Percentiles rank a stretch among this genome's conserved stretches.
Conservation (phyloP, 2,329 filamentous ascomycete species). For the Colletotrichum sojae region DNA sequence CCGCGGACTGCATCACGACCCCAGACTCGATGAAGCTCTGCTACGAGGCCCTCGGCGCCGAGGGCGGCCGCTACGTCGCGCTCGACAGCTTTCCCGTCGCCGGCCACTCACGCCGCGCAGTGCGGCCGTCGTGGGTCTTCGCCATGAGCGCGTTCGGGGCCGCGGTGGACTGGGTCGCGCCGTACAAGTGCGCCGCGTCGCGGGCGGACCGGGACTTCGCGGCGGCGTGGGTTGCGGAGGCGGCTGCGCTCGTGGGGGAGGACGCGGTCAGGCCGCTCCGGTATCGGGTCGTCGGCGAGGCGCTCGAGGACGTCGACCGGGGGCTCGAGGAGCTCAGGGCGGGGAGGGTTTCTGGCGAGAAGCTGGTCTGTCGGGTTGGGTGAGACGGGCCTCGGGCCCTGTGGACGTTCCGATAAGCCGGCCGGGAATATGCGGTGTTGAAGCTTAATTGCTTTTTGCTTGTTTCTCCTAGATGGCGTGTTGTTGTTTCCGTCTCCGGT, state of each 20-base stretch:
- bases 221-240: constrained; percentile 5
- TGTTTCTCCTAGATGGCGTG: too few relatives aligned
- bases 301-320: background rate
- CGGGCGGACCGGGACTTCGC: constrained; percentile 5
- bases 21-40: constrained; percentile 52
- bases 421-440: too few relatives aligned
- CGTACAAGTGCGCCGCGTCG: constrained; percentile 7
- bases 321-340: constrained; percentile 15
- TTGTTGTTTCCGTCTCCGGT: too few relatives aligned
- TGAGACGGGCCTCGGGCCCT: background rate
- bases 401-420: too few relatives aligned
- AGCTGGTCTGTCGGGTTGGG: constrained; percentile 10
- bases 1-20: constrained; percentile 59
- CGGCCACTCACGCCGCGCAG: constrained; percentile 14
- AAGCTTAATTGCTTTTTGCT: too few relatives aligned
- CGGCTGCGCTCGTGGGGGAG: background rate
- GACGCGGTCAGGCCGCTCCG: constrained; percentile 3
- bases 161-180: constrained; percentile 23
- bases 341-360: constrained; percentile 16
- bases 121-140: constrained; percentile 19
- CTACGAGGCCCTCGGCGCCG: constrained; percentile 53
- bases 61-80: constrained; percentile 55
- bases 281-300: constrained; percentile 4
- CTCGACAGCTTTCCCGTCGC: constrained; percentile 47
- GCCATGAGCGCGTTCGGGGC: constrained; percentile 16